phyloP scores from a whole-genome alignment of 2,329 filamentous ascomycete species.

The Pseudogymnoascus verrucosus region DNA sequence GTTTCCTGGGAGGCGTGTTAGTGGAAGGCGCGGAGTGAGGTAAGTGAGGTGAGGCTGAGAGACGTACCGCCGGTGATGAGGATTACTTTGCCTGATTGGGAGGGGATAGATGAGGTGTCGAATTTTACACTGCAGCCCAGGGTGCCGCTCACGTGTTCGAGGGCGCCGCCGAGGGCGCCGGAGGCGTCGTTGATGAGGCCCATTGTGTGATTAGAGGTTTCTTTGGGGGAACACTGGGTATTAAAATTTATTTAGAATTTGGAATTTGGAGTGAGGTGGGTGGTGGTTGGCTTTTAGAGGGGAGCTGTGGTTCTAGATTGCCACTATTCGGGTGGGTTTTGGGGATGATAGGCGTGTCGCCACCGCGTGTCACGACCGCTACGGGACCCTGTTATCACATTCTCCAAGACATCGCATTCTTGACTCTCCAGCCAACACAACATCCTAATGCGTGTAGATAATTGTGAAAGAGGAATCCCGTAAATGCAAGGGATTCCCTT shows the following conservation, averaged over 20 bases:
- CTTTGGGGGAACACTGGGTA: not conserved
- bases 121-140: slow-evolving; percentile 18
- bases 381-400: not conserved
- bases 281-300: not conserved
- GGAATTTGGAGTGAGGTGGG: not conserved
- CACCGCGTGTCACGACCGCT: not conserved
- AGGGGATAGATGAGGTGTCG: slow-evolving; percentile 30
- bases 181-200: not conserved
- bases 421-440: not conserved
- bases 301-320: not conserved
- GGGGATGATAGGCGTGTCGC: not conserved
- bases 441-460: not conserved
- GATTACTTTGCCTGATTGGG: slow-evolving; percentile 34
- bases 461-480: not conserved
- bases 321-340: not conserved
- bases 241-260: slow-evolving; percentile 7
- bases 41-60: not conserved
- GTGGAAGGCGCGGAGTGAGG: not conserved
- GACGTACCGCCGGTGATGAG: slow-evolving; percentile 38
- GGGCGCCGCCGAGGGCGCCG: not conserved
- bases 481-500: not conserved
- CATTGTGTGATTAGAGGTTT: not conserved
- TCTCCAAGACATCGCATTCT: not conserved
- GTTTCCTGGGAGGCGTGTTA: slow-evolving; percentile 28
- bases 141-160: not conserved